Conservation (phyloP, 1,284 basidiomycete genomes). For the Malassezia arunalokei region DNA sequence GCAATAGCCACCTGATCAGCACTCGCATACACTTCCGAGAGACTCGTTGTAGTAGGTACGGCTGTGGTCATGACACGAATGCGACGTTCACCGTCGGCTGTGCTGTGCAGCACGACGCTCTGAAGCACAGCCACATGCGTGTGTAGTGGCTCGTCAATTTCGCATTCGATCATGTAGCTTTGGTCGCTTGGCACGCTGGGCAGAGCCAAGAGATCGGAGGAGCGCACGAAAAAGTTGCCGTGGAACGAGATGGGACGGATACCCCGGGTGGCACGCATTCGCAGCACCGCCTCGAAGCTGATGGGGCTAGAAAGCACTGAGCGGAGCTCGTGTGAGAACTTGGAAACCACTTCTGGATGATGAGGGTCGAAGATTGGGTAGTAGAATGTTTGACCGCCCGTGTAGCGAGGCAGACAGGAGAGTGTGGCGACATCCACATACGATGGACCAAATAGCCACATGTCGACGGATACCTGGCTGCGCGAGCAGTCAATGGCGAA, state of each 20-base stretch:
- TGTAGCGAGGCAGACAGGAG: conserved; percentile 86
- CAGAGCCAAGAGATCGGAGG: conserved; percentile 89
- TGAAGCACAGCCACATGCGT: conserved; percentile 89
- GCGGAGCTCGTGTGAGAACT: conserved; percentile 94
- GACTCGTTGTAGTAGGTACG: conserved; percentile 77
- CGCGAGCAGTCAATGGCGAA: conserved; percentile 98
- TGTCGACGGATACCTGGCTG: conserved; percentile 92
- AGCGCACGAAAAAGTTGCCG: conserved; percentile 98
- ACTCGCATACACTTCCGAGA: conserved; percentile 86
- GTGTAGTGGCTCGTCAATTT: conserved; percentile 90
- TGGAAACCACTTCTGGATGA: conserved; percentile 84
- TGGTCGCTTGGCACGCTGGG: conserved; percentile 93
- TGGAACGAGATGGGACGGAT: conserved; percentile 96
- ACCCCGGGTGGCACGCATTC: conserved; percentile 72
- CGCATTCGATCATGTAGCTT: conserved; percentile 89
- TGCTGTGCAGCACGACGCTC: conserved; percentile 88
- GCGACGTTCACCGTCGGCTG: conserved; percentile 86
- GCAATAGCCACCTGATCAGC: conserved; percentile 87
- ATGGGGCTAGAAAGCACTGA: conserved; percentile 84
- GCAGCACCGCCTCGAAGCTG: conserved; percentile 92
- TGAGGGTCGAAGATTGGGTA: conserved; percentile 96
- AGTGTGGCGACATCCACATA: conserved; percentile 94
- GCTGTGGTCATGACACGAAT: conserved; percentile 91
- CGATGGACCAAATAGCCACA: conserved; percentile 88
- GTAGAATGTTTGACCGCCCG: conserved; percentile 93